These are phyloP conservation scores for Cryptosporidium tyzzeri DNA, from an alignment of 169 alveolate species.

Conservation along the genomic window DNA sequence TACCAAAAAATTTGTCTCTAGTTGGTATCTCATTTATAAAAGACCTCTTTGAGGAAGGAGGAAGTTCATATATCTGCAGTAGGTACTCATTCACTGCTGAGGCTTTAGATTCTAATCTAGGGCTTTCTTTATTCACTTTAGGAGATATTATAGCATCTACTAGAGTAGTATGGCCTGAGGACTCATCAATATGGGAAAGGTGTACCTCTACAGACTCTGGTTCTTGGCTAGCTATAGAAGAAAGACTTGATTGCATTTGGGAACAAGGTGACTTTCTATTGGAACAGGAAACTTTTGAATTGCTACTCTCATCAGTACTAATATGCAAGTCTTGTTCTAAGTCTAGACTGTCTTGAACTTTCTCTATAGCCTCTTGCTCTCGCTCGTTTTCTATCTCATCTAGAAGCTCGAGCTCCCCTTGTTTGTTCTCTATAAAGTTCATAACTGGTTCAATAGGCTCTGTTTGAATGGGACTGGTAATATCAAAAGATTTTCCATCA, in stretches of 20 bases:
- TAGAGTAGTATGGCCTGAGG: background rate
- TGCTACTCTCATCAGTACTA: background rate
- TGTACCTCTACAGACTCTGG: background rate
- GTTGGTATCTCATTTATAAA: constrained; percentile 34
- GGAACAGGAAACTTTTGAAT: background rate
- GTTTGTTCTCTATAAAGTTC: background rate
- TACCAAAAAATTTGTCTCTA: constrained; percentile 47
- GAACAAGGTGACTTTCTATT: background rate
- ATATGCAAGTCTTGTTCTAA: background rate
- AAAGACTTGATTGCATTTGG: background rate
- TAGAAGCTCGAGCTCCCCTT: constrained; percentile 22
- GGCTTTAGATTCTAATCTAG: background rate
- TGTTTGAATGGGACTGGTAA: background rate
- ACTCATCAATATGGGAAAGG: constrained; percentile 50
- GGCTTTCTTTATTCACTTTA: background rate
- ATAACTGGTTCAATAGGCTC: background rate
- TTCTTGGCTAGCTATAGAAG: background rate
- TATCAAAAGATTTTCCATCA: background rate
- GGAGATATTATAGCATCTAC: constrained; percentile 32
- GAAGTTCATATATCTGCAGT: constrained; percentile 26
- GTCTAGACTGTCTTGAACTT: background rate
- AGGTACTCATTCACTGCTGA: constrained; percentile 10
- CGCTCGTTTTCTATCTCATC: constrained; percentile 34
- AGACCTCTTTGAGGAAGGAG: constrained; percentile 37
- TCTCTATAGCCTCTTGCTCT: constrained; percentile 9